A percentile compares a stretch with the other conserved stretches of the same genome.
phyloP scores from a whole-genome alignment of 2,329 filamentous ascomycete genomes.

The Fusarium nygamai region DNA sequence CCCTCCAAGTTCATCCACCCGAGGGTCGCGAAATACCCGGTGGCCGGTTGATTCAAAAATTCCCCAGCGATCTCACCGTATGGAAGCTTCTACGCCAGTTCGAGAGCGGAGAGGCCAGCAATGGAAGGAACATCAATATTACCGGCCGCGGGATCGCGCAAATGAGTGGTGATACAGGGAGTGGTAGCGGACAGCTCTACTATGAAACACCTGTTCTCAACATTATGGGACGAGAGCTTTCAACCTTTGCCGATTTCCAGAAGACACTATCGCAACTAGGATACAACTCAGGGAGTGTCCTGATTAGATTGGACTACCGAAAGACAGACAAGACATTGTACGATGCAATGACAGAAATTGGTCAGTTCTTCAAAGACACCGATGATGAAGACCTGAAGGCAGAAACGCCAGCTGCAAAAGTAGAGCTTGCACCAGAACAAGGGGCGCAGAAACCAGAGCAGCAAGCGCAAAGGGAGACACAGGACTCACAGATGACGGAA shows the following conservation, averaged over 20 bases:
- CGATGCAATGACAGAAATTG: slow-evolving; percentile 85
- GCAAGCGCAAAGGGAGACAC: slow-evolving; percentile 9
- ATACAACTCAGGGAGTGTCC: slow-evolving; percentile 82
- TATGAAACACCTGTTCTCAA: slow-evolving; percentile 90
- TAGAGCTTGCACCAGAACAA: slow-evolving; percentile 13
- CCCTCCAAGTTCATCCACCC: slow-evolving; percentile 82
- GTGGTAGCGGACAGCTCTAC: slow-evolving; percentile 78
- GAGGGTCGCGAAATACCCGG: slow-evolving; percentile 71
- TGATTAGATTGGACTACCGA: slow-evolving; percentile 82
- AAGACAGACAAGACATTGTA: slow-evolving; percentile 81
- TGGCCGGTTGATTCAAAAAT: slow-evolving; percentile 81
- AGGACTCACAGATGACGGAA: slow-evolving; percentile 41
- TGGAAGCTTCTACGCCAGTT: slow-evolving; percentile 93
- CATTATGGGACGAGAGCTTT: slow-evolving; percentile 82
- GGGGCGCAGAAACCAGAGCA: slow-evolving; percentile 12
- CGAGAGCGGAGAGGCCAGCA: slow-evolving; percentile 76
- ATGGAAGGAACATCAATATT: slow-evolving; percentile 75
- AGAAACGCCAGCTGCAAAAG: slow-evolving; percentile 1
- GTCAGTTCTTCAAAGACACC: slow-evolving; percentile 73
- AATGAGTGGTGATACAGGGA: slow-evolving; percentile 61
- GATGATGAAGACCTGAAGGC: slow-evolving; percentile 41
- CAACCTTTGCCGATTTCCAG: slow-evolving; percentile 82
- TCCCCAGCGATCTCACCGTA: slow-evolving; percentile 86
- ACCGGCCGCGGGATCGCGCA: slow-evolving; percentile 83
- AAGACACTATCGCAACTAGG: slow-evolving; percentile 90